These are phyloP conservation scores for Hyphopichia burtonii DNA, from an alignment of 1,139 yeast species.

Conservation along the genomic window DNA sequence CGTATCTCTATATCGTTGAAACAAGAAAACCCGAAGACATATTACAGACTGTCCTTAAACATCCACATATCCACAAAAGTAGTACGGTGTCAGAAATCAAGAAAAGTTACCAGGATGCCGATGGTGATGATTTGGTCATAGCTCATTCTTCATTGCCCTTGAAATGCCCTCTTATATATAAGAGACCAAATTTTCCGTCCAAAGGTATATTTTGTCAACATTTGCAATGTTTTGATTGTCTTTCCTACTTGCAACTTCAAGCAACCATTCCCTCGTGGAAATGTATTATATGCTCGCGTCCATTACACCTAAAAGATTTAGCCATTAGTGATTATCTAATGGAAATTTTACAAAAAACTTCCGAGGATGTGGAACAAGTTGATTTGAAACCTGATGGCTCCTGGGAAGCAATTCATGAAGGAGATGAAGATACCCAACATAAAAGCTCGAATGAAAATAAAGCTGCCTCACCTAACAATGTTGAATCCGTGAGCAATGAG, in stretches of 20 bases:
- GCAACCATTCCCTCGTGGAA: conserved; percentile 62
- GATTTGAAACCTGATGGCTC: conserved; percentile 56
- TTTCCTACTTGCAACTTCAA: conserved; percentile 59
- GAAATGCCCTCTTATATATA: conserved; percentile 63
- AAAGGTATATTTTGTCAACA: conserved; percentile 62
- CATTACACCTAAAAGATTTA: conserved; percentile 47
- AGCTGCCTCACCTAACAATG: not conserved
- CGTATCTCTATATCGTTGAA: conserved; percentile 56
- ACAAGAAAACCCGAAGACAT: conserved; percentile 37
- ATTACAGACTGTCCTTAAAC: conserved; percentile 22
- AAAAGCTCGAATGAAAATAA: not conserved
- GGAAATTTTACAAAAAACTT: conserved; percentile 47
- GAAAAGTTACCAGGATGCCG: conserved; percentile 20
- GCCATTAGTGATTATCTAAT: conserved; percentile 60
- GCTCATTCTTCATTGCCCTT: conserved; percentile 57
- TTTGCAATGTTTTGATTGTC: conserved; percentile 71
- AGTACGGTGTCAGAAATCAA: conserved; percentile 46
- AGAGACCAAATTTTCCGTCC: conserved; percentile 60
- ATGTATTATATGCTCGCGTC: conserved; percentile 62
- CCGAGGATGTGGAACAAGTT: conserved; percentile 51
- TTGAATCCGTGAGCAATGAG: not conserved
- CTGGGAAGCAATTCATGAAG: conserved; percentile 37
- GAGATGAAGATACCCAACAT: conserved; percentile 5
- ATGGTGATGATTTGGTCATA: conserved; percentile 58
- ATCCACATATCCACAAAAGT: conserved; percentile 47